Percentiles rank a stretch among this genome's conserved stretches.
These are phyloP conservation scores for Lentinula sp. DNA, from an alignment of 768 basidiomycete species.

Conservation along the genomic window DNA sequence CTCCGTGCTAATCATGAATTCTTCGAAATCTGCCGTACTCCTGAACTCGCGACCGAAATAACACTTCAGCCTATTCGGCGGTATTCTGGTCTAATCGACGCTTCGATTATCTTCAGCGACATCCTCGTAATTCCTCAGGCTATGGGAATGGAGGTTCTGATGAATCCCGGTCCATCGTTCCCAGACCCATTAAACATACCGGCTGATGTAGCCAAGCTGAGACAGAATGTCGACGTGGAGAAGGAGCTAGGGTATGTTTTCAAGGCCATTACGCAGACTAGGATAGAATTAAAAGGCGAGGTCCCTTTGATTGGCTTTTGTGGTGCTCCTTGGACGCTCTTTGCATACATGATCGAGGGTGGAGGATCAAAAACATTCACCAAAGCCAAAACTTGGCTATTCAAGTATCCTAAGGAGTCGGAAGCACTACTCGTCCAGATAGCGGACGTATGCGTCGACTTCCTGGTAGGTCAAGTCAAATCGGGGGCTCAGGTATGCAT, in stretches of 20 bases:
- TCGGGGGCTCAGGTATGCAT: conserved; percentile 91
- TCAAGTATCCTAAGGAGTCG: conserved; percentile 82
- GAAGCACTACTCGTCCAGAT: conserved; percentile 71
- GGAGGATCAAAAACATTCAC: conserved; percentile 88
- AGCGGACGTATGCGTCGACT: conserved; percentile 86
- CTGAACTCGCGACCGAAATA: conserved; percentile 81
- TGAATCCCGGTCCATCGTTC: conserved; percentile 90
- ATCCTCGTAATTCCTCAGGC: conserved; percentile 98
- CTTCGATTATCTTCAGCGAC: conserved; percentile 96
- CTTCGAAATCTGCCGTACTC: conserved; percentile 92
- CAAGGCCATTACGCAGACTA: conserved; percentile 82
- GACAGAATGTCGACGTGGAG: conserved; percentile 63
- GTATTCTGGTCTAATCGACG: conserved; percentile 83
- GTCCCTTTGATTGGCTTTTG: conserved; percentile 97
- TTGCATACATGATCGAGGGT: conserved; percentile 98
- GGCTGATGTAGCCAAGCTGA: conserved; percentile 61
- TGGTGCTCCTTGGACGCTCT: conserved; percentile 97
- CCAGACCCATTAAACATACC: conserved; percentile 81
- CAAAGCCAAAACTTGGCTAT: conserved; percentile 93
- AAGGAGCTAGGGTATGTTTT: conserved; percentile 90
- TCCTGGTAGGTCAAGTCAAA: conserved; percentile 85
- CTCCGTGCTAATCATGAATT: conserved; percentile 85
- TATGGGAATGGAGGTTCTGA: conserved; percentile 91
- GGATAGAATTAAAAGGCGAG: conserved; percentile 74
- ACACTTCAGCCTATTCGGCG: conserved; percentile 93